phyloP scores from a whole-genome alignment of 169 alveolate genomes.

The Theileria annulata region DNA sequence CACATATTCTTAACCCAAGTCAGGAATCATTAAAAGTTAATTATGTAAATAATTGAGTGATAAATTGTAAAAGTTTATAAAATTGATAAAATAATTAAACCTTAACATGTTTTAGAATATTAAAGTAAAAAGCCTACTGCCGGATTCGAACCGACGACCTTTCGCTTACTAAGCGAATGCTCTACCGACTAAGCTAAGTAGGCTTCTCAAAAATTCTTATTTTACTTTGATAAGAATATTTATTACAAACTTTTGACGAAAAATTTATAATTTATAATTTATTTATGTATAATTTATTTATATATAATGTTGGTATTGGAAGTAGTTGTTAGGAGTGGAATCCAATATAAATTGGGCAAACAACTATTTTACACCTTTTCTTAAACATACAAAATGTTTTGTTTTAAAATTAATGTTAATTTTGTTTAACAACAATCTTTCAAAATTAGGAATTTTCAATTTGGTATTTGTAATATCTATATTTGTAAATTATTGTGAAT shows the following conservation, averaged over 20 bases:
- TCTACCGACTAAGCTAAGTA: slow-evolving; percentile 85
- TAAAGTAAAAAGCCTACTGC: slow-evolving; percentile 74
- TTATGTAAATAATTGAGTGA: neutral
- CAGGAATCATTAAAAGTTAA: neutral
- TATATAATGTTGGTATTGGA: neutral
- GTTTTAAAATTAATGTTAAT: neutral
- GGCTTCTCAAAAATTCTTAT: slow-evolving; percentile 50
- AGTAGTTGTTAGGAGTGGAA: no score
- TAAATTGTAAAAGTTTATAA: neutral
- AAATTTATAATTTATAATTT: neutral
- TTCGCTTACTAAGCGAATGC: slow-evolving; percentile 87
- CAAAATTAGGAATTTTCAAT: neutral
- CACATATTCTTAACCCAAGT: no score
- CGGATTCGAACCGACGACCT: slow-evolving; percentile 87
- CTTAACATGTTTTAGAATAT: no score
- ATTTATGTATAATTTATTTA: neutral
- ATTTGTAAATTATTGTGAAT: neutral
- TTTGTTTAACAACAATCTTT: neutral
- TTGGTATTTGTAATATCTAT: neutral
- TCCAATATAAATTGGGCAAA: no score
- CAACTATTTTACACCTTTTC: neutral
- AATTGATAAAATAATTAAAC: neutral
- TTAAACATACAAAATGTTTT: neutral
- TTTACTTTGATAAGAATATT: slow-evolving; percentile 1
- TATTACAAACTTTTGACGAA: neutral